A percentile compares a stretch with the other conserved stretches of the same genome.
Conservation (phyloP, 768 basidiomycete species). For the Leccinum olivaceopallidum region DNA sequence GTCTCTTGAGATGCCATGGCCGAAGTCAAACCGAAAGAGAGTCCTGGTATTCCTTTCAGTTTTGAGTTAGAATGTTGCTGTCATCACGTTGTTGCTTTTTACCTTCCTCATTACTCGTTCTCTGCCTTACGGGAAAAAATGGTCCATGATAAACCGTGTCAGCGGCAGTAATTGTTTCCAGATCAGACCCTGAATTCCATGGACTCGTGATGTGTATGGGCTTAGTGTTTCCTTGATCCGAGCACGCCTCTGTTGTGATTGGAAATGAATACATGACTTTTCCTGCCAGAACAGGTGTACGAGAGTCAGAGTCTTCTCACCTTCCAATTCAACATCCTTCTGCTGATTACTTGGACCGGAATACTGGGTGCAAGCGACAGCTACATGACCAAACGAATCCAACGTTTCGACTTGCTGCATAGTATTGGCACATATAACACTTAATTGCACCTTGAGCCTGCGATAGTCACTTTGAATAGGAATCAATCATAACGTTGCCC, state of each 20-base stretch:
- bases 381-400: not conserved
- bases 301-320: conserved; percentile 9
- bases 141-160: not conserved
- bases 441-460: conserved; percentile 71
- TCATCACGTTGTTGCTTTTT: not conserved
- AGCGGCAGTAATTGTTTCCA: not conserved
- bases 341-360: conserved; percentile 1
- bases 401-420: conserved; percentile 24
- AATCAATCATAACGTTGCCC: not conserved
- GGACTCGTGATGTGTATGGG: not conserved
- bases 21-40: conserved; percentile 15
- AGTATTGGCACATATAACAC: conserved; percentile 44
- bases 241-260: conserved; percentile 5
- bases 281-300: not conserved
- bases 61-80: not conserved
- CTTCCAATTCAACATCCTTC: not conserved
- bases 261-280: not conserved
- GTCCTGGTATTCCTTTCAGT: not conserved
- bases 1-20: conserved; percentile 8
- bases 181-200: conserved; percentile 1
- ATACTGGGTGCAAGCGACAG: conserved; percentile 4
- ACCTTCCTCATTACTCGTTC: conserved; percentile 11
- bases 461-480: conserved; percentile 59
- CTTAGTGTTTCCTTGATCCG: not conserved
- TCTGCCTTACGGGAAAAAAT: not conserved